Percentiles rank a stretch among this genome's conserved stretches.
These are phyloP conservation scores for Monosporascus ibericus DNA, from an alignment of 2,329 filamentous ascomycete species.

Conservation along the genomic window DNA sequence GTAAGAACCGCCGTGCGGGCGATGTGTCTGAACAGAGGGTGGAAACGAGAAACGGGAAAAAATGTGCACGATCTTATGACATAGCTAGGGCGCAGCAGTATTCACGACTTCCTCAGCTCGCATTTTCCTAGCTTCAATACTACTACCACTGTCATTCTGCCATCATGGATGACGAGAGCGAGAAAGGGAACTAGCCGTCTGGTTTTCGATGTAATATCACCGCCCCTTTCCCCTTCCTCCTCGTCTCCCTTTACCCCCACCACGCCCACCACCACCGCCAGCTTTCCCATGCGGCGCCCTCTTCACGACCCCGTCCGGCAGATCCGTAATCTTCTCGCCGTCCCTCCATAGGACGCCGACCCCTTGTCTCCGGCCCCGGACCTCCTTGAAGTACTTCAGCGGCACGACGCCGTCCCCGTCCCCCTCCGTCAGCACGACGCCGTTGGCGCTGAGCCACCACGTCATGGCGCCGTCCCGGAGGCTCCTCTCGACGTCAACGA, in stretches of 20 bases:
- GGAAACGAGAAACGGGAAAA: too few relatives aligned
- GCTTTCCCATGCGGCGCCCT: conserved; percentile 42
- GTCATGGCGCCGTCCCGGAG: conserved; percentile 53
- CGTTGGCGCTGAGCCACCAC: conserved; percentile 79
- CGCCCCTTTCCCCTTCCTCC: conserved; percentile 21
- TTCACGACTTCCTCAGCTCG: too few relatives aligned
- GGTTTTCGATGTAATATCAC: conserved; percentile 1
- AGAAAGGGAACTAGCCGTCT: too few relatives aligned
- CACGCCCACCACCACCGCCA: conserved; percentile 26
- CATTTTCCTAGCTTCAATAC: too few relatives aligned
- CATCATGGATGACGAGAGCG: too few relatives aligned
- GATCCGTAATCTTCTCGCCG: conserved; percentile 59
- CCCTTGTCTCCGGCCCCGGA: conserved; percentile 54
- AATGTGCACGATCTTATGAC: too few relatives aligned
- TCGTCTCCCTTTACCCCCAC: conserved; percentile 22
- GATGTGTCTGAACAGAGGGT: too few relatives aligned
- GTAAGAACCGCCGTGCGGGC: too few relatives aligned
- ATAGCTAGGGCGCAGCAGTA: too few relatives aligned
- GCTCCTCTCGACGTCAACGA: conserved; percentile 65
- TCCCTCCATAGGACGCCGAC: conserved; percentile 64
- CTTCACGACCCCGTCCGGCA: conserved; percentile 54
- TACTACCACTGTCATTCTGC: too few relatives aligned
- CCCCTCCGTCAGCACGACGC: conserved; percentile 62
- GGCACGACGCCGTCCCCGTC: conserved; percentile 56
- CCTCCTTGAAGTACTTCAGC: conserved; percentile 63